Evolutionary conservation across 148 eudicot genomes (phyloP).

Genomic region (Fagopyrum homotropicum): DNA sequence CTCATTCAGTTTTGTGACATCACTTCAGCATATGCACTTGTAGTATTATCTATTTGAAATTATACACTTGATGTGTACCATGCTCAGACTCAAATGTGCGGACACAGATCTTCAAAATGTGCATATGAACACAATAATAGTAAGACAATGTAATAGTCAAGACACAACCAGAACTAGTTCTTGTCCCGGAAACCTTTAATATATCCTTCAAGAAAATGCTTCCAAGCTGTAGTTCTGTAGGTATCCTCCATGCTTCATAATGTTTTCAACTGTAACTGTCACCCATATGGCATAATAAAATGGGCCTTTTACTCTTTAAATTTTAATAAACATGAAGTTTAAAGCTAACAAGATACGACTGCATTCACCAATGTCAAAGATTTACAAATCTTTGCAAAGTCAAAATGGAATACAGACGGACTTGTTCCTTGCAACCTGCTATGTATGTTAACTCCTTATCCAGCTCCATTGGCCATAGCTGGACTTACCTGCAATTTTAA

Average conservation of each 20-base stretch:
- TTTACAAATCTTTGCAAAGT: not conserved
- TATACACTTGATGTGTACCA: not conserved
- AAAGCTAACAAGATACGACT: not conserved
- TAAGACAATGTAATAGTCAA: not conserved
- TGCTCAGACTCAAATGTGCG: too few species aligned
- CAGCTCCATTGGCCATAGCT: not conserved
- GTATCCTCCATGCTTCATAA: not conserved
- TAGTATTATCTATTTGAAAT: not conserved
- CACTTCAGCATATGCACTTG: not conserved
- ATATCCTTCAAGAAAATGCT: not conserved
- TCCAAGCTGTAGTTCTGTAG: not conserved
- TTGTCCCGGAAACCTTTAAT: too few species aligned
- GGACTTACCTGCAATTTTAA: not conserved
- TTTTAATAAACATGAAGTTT: too few species aligned
- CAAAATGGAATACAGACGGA: not conserved
- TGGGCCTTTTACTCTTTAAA: too few species aligned
- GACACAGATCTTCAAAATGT: too few species aligned
- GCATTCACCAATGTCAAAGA: not conserved
- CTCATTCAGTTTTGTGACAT: not conserved
- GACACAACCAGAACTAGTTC: too few species aligned
- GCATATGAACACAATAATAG: not conserved
- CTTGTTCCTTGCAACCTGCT: not conserved
- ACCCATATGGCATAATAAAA: too few species aligned
- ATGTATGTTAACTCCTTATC: not conserved
- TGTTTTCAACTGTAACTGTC: not conserved